phyloP scores from a whole-genome alignment of 495 filamentous ascomycete species.

The Podospora pseudocomata region DNA sequence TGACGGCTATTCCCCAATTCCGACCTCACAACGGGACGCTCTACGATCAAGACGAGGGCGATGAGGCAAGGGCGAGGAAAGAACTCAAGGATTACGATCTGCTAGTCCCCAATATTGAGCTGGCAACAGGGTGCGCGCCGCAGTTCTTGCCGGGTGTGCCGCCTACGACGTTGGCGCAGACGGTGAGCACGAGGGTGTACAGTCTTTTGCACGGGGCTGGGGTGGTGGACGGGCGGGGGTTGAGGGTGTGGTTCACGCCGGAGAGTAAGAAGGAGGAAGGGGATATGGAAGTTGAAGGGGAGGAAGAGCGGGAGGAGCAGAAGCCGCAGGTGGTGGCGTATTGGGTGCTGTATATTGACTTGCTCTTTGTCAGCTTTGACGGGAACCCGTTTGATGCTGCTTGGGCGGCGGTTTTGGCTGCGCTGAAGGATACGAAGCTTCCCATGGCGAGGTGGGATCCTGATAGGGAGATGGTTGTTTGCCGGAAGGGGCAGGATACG shows the following conservation, averaged over 20 bases:
- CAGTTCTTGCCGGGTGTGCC: constrained; percentile 78
- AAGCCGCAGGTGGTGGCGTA: constrained; percentile 67
- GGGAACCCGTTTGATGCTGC: constrained; percentile 88
- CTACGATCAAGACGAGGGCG: constrained; percentile 17
- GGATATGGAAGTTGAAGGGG: constrained; percentile 32
- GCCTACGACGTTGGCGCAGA: constrained; percentile 76
- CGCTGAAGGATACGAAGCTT: constrained; percentile 73
- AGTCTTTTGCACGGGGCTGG: constrained; percentile 65
- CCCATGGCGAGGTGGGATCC: constrained; percentile 82
- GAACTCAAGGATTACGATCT: constrained; percentile 59
- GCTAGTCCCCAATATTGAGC: constrained; percentile 87
- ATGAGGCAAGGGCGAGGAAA: constrained; percentile 25
- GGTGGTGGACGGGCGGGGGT: constrained; percentile 57
- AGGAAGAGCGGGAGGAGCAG: constrained; percentile 37
- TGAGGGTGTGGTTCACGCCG: constrained; percentile 66
- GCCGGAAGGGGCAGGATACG: constrained; percentile 54
- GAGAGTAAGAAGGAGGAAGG: constrained; percentile 38
- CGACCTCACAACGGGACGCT: constrained; percentile 33
- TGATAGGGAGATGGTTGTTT: constrained; percentile 74
- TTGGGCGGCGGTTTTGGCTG: constrained; percentile 79
- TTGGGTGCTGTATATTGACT: constrained; percentile 91
- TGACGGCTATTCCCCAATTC: constrained; percentile 63
- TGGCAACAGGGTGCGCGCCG: constrained; percentile 84
- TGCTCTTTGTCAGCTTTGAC: constrained; percentile 84
- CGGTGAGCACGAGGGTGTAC: constrained; percentile 71